Base-by-base conservation (phyloP, 805 yeast species). In the Yueomyces sp. region DNA sequence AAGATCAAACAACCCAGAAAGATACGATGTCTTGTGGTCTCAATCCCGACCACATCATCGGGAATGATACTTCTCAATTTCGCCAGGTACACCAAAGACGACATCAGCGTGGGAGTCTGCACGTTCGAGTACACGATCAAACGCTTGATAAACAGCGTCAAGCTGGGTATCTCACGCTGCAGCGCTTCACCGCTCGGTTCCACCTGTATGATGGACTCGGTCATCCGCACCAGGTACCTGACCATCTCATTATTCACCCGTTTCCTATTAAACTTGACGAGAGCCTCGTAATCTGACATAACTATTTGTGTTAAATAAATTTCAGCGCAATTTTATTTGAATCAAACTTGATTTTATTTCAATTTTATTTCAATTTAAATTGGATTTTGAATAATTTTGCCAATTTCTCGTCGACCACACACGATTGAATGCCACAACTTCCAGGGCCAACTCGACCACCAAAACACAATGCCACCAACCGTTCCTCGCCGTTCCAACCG, bases 21-120 rank as follows among this genome's bases (percentile, higher is more conserved):
- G 47, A 90, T 84, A 46, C 97, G 72, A 67, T 90, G 97, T 57
- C 94, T 76, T 12, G 96, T 87, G 46, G 96, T 82, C 44, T 78
- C 85, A 74, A 88, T 86, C 19, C 97, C 97, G 46, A 81, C 76
- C 9, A 95, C 92, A 60, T 84, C 83, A 30, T 85, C 76, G 3
- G 97, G 97, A 43, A 90, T 72, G 5, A 81, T 71, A 43, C 76
- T 73, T 52, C 90, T 76, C 52, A 92, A 70, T 51, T 86, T 81
- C 44, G 81, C 78, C 47, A 90, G 68, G 60, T 85, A 90, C 12
- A 87, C 88, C 44, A 88, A 70, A 4, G 95, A 74, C 26, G 96
- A 80, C 97, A 92, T 90, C 49, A 90, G 71, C 1, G 97, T 90
- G 34, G 96, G 86, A 3, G 95, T 84, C 64, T 87, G 95, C 38